These are phyloP conservation scores for Amanita pallidorosea DNA, from an alignment of 768 basidiomycete species.

Conservation along the genomic window DNA sequence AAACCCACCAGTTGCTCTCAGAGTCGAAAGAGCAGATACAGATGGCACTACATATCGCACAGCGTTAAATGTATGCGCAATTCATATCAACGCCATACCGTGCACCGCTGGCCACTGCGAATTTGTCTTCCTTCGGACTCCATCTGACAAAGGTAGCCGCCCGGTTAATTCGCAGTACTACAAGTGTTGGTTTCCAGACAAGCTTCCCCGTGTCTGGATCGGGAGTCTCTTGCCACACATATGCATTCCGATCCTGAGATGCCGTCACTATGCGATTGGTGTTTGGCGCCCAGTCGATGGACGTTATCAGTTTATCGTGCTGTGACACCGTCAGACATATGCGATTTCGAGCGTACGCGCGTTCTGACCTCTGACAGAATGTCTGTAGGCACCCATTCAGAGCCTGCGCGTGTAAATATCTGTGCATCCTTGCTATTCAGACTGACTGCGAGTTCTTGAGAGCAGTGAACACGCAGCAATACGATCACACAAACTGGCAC, in stretches of 20 bases:
- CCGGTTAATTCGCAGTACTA: slow-evolving; percentile 87
- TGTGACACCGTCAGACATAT: slow-evolving; percentile 17
- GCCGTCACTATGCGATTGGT: slow-evolving; percentile 98
- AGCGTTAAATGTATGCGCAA: neutral
- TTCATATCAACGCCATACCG: slow-evolving; percentile 34
- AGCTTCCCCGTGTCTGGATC: slow-evolving; percentile 62
- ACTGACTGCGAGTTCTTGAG: slow-evolving; percentile 79
- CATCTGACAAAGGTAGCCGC: slow-evolving; percentile 93
- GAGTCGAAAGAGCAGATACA: slow-evolving; percentile 95
- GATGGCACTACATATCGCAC: slow-evolving; percentile 61
- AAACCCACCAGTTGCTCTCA: slow-evolving; percentile 99
- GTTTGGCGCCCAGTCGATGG: slow-evolving; percentile 96
- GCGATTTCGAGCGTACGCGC: neutral
- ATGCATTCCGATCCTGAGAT: slow-evolving; percentile 98
- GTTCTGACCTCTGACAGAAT: slow-evolving; percentile 72
- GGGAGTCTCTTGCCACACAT: slow-evolving; percentile 86
- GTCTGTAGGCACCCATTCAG: slow-evolving; percentile 61
- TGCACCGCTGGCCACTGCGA: slow-evolving; percentile 95
- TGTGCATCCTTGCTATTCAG: slow-evolving; percentile 84
- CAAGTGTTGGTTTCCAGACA: slow-evolving; percentile 94
- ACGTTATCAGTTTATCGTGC: slow-evolving; percentile 98
- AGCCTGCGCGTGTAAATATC: slow-evolving; percentile 60
- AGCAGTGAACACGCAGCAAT: slow-evolving; percentile 2
- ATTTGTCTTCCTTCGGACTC: slow-evolving; percentile 98
- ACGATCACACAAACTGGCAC: slow-evolving; percentile 17